Percentiles rank a stretch among this genome's conserved stretches.
phyloP scores from a whole-genome alignment of 108 stramenopile genomes.

The Pseudonitzschia delicatissima region DNA sequence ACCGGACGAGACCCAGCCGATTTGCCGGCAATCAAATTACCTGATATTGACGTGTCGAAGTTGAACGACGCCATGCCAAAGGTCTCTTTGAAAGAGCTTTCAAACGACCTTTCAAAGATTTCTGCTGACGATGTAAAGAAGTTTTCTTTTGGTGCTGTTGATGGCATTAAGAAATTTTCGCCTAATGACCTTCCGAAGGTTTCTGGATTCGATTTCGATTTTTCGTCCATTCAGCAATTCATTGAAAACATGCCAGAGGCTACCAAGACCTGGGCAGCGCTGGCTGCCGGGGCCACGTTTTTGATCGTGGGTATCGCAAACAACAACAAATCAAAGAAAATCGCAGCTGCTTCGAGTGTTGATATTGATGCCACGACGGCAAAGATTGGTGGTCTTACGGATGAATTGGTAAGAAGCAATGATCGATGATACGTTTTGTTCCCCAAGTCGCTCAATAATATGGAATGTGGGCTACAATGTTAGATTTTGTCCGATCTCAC shows the following conservation, averaged over 20 bases:
- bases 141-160: too few species aligned
- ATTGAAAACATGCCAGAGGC: background rate
- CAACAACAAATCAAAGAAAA: background rate
- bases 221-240: background rate
- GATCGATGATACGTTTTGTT: background rate
- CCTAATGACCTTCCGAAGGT: background rate
- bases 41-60: background rate
- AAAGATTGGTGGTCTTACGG: background rate
- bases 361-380: slow-evolving; percentile 5
- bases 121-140: too few species aligned
- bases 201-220: background rate
- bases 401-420: slow-evolving; percentile 11
- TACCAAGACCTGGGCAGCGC: background rate
- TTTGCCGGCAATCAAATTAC: background rate
- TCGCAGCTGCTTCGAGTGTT: background rate
- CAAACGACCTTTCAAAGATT: too few species aligned
- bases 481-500: background rate
- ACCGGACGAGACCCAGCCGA: background rate
- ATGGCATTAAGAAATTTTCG: background rate
- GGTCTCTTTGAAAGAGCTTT: too few species aligned
- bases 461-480: background rate
- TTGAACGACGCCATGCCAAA: too few species aligned
- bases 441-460: background rate
- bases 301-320: background rate
- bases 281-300: background rate